phyloP scores from a whole-genome alignment of 257 asterid genomes.

The Jasminum sambac region DNA sequence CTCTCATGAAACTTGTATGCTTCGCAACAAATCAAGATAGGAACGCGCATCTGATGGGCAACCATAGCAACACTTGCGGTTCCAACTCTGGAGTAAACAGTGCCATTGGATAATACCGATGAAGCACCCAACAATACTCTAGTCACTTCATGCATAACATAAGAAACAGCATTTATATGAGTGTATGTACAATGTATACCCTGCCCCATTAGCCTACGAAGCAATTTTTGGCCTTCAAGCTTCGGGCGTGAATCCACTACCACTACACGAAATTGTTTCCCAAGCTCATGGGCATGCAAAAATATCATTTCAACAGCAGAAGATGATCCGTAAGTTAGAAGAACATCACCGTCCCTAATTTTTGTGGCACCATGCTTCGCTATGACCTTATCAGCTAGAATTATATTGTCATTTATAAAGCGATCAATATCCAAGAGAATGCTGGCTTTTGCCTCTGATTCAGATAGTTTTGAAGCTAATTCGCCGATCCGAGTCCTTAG shows the following conservation, averaged over 20 bases:
- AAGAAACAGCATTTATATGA: slow-evolving; percentile 82
- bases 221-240: slow-evolving; percentile 80
- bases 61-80: slow-evolving; percentile 95
- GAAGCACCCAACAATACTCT: slow-evolving; percentile 86
- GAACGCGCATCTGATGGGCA: slow-evolving; percentile 78
- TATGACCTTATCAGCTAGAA: slow-evolving; percentile 78
- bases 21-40: slow-evolving; percentile 83
- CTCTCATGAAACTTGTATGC: slow-evolving; percentile 91
- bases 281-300: slow-evolving; percentile 81
- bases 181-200: slow-evolving; percentile 78
- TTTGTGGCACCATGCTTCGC: slow-evolving; percentile 83
- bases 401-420: slow-evolving; percentile 74
- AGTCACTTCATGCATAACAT: slow-evolving; percentile 79
- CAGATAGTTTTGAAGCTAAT: slow-evolving; percentile 61
- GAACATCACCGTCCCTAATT: slow-evolving; percentile 82
- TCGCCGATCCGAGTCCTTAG: slow-evolving; percentile 67
- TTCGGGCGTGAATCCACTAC: slow-evolving; percentile 89
- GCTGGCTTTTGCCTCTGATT: slow-evolving; percentile 73
- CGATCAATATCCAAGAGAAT: slow-evolving; percentile 60
- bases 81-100: slow-evolving; percentile 91
- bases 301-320: slow-evolving; percentile 85
- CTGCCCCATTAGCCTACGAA: slow-evolving; percentile 81
- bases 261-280: slow-evolving; percentile 72
- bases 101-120: slow-evolving; percentile 81
- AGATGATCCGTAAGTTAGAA: slow-evolving; percentile 78